These are phyloP conservation scores for Dictyostelium intermedium DNA, from an alignment of 78 protist species.

Conservation along the genomic window DNA sequence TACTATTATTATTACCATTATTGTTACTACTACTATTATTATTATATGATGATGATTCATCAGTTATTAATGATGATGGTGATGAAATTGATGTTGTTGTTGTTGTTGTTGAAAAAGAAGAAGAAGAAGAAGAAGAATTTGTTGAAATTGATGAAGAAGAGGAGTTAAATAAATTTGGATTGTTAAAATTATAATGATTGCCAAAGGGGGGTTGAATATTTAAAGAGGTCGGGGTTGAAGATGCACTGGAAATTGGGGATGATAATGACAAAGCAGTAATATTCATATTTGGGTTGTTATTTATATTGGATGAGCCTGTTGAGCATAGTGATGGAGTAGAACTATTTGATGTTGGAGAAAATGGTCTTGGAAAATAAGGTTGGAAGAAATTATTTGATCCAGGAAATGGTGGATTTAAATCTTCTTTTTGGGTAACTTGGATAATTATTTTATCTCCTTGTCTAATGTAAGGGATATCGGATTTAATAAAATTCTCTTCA, in stretches of 20 bases:
- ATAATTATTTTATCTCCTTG: conserved; percentile 21
- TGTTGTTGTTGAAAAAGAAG: no score
- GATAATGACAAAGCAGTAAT: background rate
- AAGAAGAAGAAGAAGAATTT: background rate
- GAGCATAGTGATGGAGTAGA: background rate
- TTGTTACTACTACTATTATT: background rate
- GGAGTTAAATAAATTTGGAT: background rate
- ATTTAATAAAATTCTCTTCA: conserved; percentile 34
- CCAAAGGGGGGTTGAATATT: background rate
- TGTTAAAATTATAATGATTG: background rate
- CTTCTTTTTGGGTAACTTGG: background rate
- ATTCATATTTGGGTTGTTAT: background rate
- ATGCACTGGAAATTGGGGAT: background rate
- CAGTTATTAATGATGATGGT: background rate
- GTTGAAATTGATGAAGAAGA: background rate
- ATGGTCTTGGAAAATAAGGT: conserved; percentile 19
- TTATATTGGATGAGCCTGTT: background rate
- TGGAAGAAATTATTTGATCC: background rate
- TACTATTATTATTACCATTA: background rate
- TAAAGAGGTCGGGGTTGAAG: background rate
- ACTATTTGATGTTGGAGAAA: background rate
- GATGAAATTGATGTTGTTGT: background rate
- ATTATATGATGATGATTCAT: background rate
- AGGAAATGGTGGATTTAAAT: conserved; percentile 18
- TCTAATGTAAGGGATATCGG: conserved; percentile 44